phyloP scores from a whole-genome alignment of 345 rosid genomes.

The Lenwebbia sp. region DNA sequence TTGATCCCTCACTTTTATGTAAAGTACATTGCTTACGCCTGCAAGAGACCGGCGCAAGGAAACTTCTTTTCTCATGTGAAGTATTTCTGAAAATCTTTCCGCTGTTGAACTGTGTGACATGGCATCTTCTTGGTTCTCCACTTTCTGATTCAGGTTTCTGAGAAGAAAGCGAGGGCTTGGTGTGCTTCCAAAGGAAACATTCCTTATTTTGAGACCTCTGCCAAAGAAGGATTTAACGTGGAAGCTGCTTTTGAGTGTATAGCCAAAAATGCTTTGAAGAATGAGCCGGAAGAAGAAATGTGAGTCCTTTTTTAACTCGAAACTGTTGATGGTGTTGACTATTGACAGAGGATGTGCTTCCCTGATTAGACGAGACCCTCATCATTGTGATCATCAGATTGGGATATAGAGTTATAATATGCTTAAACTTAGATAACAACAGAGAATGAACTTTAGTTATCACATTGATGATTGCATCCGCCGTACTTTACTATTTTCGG shows the following conservation, averaged over 20 bases:
- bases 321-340: background rate
- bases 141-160: slow-evolving; percentile 47
- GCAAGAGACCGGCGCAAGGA: background rate
- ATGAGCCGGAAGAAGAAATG: slow-evolving; percentile 85
- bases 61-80: background rate
- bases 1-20: background rate
- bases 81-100: background rate
- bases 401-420: background rate
- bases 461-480: background rate
- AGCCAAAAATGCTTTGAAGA: slow-evolving; percentile 80
- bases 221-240: slow-evolving; percentile 85
- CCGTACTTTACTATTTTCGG: background rate
- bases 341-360: background rate
- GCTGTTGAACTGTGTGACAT: background rate
- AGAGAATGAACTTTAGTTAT: background rate
- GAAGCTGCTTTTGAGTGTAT: slow-evolving; percentile 78
- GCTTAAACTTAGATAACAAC: background rate
- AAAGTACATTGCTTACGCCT: background rate
- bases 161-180: slow-evolving; percentile 92
- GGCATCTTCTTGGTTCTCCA: background rate
- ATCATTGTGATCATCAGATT: background rate
- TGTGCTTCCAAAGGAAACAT: slow-evolving; percentile 93
- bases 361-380: background rate
- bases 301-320: slow-evolving; percentile 13
- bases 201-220: slow-evolving; percentile 89